Evolutionary conservation across 2,329 filamentous ascomycete species (phyloP).

Genomic region (Penicillium sp.): DNA sequence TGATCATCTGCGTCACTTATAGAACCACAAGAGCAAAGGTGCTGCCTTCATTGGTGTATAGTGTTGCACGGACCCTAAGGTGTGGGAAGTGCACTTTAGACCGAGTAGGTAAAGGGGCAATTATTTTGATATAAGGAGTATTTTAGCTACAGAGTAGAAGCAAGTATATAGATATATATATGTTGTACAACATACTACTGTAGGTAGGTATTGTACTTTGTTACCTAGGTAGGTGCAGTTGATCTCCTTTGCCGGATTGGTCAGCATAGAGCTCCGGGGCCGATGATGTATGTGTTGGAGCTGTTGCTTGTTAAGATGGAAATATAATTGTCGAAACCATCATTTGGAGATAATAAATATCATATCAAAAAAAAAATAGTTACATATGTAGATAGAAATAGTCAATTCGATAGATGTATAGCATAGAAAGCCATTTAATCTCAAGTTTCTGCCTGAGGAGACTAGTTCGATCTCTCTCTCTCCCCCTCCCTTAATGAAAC

Average conservation of each 20-base stretch:
- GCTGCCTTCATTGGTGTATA: slow-evolving; percentile 12
- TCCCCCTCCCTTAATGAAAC: slow-evolving; percentile 4
- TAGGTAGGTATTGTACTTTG: background rate
- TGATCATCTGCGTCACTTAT: slow-evolving; percentile 22
- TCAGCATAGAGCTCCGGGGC: slow-evolving; percentile 7
- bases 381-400: background rate
- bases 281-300: slow-evolving; percentile 13
- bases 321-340: background rate
- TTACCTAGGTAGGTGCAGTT: slow-evolving; percentile 4
- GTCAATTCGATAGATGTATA: background rate
- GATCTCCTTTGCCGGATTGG: slow-evolving; percentile 17
- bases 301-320: background rate
- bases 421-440: background rate
- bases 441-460: slow-evolving; percentile 6
- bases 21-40: slow-evolving; percentile 13
- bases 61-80: slow-evolving; percentile 13
- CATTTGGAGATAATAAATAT: background rate
- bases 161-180: background rate
- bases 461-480: background rate
- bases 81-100: background rate
- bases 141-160: background rate
- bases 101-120: background rate
- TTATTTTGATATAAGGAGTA: background rate
- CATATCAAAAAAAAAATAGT: background rate
- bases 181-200: background rate